A percentile compares a stretch with the other conserved stretches of the same genome.
phyloP scores from a whole-genome alignment of 768 basidiomycete species.

The Dentipellis fragilis region DNA sequence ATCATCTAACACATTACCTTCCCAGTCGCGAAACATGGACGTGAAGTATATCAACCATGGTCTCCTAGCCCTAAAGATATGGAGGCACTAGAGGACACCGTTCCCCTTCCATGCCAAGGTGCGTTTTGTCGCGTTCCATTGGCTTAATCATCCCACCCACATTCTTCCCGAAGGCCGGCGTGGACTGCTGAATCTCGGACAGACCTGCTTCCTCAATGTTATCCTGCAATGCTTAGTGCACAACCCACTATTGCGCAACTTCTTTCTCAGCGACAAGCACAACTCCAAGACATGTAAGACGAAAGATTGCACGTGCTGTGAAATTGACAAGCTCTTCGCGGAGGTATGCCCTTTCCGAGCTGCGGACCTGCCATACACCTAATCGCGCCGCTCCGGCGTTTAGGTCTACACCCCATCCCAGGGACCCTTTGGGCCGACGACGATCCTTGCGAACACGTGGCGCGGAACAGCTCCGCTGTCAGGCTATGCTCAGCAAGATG shows the following conservation, averaged over 20 bases:
- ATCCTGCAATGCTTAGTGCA: slow-evolving; percentile 83
- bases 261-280: slow-evolving; percentile 87
- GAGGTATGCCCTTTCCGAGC: slow-evolving; percentile 37
- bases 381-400: slow-evolving; percentile 20
- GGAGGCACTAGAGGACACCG: slow-evolving; percentile 37
- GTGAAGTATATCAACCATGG: slow-evolving; percentile 45
- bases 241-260: slow-evolving; percentile 83
- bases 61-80: slow-evolving; percentile 30
- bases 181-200: slow-evolving; percentile 79
- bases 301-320: slow-evolving; percentile 79
- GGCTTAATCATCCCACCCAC: not conserved
- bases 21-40: slow-evolving; percentile 27
- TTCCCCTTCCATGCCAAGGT: slow-evolving; percentile 69
- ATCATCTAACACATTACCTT: not conserved
- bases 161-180: slow-evolving; percentile 45
- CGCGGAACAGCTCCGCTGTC: slow-evolving; percentile 66
- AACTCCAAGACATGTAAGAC: slow-evolving; percentile 66
- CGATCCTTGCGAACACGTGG: slow-evolving; percentile 82
- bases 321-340: slow-evolving; percentile 81
- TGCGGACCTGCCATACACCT: not conserved
- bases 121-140: slow-evolving; percentile 3
- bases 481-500: slow-evolving; percentile 92
- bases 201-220: slow-evolving; percentile 92
- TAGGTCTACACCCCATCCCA: slow-evolving; percentile 31
- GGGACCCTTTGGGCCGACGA: slow-evolving; percentile 68